Base-by-base conservation (phyloP, 768 basidiomycete genomes). In the Phylloporus sp. region DNA sequence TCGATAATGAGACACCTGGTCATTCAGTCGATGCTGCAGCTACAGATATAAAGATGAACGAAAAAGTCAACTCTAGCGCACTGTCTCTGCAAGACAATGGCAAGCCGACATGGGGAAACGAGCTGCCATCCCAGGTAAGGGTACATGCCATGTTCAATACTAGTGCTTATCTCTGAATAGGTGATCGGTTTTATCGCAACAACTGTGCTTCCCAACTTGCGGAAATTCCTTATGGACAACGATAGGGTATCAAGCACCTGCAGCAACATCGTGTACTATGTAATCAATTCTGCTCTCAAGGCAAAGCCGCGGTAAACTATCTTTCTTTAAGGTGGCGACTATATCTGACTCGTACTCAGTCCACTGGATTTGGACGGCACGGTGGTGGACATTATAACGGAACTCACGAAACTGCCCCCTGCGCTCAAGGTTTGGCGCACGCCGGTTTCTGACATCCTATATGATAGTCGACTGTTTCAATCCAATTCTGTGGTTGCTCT, bases 401-500 rank as follows among this genome's bases (percentile, higher is more conserved):
- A 91, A 63, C 85, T 97, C 81, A 78, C 88, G 5, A 82, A 77
- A 52, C 79, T 94, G 46, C 85, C 89, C 8, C 76, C 81, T 5
- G 81, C 90, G 4, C 68, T 87, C 53, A 97, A 92, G 63, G 80
- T 88, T 7, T 99, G 97, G 97, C 79, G 85, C 46, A 72, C 80
- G 0, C 83, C 85, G 10, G 84, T 98, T 12, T 68, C 76, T 2
- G 97, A 99, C 36, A 79, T 89, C 1, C 75, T 98, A 53, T 85
- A 82, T 60, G 97, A 99, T 66, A 82, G 79, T 57, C 80, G 91
- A 41, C 79, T 98, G 58, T 99, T 99, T 76, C 89, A 85, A 61
- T 85, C 81, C 44, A 75, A 74, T 47, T 73, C 84, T 7, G 70
- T 73, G 7, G 76, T 77, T 18, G 81, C 82, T 7, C 62, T 66